Conservation (phyloP, 305 asterid genomes). For the Fraxinus albicans region DNA sequence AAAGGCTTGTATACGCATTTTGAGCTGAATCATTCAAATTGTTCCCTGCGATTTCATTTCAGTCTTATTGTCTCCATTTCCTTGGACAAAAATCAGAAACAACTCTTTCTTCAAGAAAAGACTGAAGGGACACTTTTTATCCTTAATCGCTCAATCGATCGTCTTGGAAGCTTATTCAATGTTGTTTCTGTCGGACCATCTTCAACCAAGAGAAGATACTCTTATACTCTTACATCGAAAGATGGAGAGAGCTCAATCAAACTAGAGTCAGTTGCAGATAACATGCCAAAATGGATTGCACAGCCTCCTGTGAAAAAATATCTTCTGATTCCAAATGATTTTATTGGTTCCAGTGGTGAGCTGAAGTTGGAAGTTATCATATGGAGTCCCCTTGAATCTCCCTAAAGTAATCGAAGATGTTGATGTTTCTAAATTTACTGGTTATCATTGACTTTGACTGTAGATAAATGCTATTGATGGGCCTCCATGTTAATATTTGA, state of each 20-base stretch:
- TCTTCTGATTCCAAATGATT: slow-evolving; percentile 48
- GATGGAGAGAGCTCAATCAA: slow-evolving; percentile 42
- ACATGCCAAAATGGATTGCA: slow-evolving; percentile 32
- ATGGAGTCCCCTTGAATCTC: neutral
- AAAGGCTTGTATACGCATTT: slow-evolving; percentile 49
- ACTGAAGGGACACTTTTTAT: slow-evolving; percentile 33
- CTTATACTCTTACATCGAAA: slow-evolving; percentile 36
- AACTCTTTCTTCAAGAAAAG: slow-evolving; percentile 43
- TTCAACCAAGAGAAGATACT: slow-evolving; percentile 26
- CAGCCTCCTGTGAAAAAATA: slow-evolving; percentile 28
- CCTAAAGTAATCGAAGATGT: neutral
- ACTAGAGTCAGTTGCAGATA: slow-evolving; percentile 36
- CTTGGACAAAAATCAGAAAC: slow-evolving; percentile 30
- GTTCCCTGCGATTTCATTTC: slow-evolving; percentile 29
- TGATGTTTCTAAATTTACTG: neutral
- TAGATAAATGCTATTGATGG: neutral
- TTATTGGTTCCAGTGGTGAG: slow-evolving; percentile 18
- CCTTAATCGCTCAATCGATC: slow-evolving; percentile 32
- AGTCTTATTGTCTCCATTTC: slow-evolving; percentile 17
- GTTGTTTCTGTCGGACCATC: slow-evolving; percentile 50
- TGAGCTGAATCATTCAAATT: slow-evolving; percentile 22
- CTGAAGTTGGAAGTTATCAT: slow-evolving; percentile 45
- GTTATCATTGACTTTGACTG: neutral
- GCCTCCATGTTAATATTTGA: neutral
- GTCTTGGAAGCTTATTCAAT: slow-evolving; percentile 23